Base-by-base conservation (phyloP, 306 rosid genomes). In the barrel medic (Medicago truncatula) region DNA sequence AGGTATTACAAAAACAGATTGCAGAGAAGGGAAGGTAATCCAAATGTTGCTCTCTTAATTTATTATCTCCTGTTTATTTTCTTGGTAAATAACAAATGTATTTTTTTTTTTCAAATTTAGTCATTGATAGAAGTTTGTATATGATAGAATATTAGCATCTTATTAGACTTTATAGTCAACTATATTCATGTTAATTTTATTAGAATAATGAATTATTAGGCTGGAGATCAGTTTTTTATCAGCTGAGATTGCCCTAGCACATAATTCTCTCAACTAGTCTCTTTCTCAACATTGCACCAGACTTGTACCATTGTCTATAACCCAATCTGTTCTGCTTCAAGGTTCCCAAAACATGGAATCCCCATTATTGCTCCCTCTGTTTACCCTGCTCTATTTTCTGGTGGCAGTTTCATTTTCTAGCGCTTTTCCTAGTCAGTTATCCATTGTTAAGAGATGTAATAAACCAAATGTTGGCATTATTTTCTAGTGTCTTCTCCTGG, bases 1-100 rank as follows among this genome's bases (percentile, higher is more conserved):
- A 82, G 85, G 72, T 95, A 88, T 86, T 88, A 82, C 91, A 54
- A 85, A 80, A 85, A 92, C 79, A 86, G 73, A 76, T 77, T 92
- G 86, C 85, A 84, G 81, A 84, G 67, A 74, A 80, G 86, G 1
- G 98, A 95, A 90, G 99, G 99, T 94, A 87, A 70, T 71, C 52
- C 50, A 44, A 25, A 77, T 70, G 8, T 13, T 78, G 23, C 70
- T 78, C 57, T 41, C 28, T 60, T 53, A 59, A 36, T 38, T 68
- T 70, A 40, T 67, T 74, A 15, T 53, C 34, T 76, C 18, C 31
- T 54, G 62, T 40, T 61, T 28, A 21, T 78, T 58, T 38, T 73
- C 49, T 67, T 66, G 25, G 21, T 56, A 38, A 20, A 56, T 46
- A 57, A 23, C 46, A 23, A 39, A 62, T 49, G 50, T 44, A 18